Base-by-base conservation (phyloP, 306 rosid species). In the Quercus mongolica region DNA sequence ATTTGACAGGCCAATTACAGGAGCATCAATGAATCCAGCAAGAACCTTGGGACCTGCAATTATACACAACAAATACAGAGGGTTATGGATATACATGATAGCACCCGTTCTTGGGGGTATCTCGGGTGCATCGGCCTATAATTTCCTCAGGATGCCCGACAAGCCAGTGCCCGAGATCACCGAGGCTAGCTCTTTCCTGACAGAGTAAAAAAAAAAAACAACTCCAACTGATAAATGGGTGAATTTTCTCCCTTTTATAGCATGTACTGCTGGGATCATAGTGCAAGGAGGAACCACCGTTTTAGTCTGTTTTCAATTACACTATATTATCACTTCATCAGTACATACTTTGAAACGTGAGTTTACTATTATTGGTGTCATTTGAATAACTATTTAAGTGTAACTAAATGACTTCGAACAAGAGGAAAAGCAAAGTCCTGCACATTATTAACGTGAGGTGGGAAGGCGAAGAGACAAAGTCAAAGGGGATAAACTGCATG, bases 21-120 rank as follows among this genome's bases (percentile, higher is more conserved):
- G 97, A 0, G 90, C 83, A 10, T 92, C 94, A 2, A 88, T 90
- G 94, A 92, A 90, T 68, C 97, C 97, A 23, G 92, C 81, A 69
- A 73, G 90, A 76, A 92, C 84, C 20, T 38, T 90, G 67, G 97
- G 89, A 4, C 91, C 90, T 3, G 91, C 92, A 0, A 19, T 92
- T 4, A 80, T 90, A 4, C 44, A 80, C 0, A 82, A 76, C 7
- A 63, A 83, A 67, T 91, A 82, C 75, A 78, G 35, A 10, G 90
- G 85, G 20, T 33, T 92, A 13, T 88, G 94, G 94, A 49, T 83
- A 44, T 88, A 87, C 54, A 4, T 88, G 1, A 81, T 81, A 55
- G 94, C 91, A 14, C 97, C 91, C 30, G 71, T 83, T 10, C 56
- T 90, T 26, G 94, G 91, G 58, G 89, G 91, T 51, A 44, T 92